Percentiles rank a stretch among this genome's conserved stretches.
These are phyloP conservation scores for Pichia sp. DNA, from an alignment of 1,139 yeast genomes.

Conservation along the genomic window DNA sequence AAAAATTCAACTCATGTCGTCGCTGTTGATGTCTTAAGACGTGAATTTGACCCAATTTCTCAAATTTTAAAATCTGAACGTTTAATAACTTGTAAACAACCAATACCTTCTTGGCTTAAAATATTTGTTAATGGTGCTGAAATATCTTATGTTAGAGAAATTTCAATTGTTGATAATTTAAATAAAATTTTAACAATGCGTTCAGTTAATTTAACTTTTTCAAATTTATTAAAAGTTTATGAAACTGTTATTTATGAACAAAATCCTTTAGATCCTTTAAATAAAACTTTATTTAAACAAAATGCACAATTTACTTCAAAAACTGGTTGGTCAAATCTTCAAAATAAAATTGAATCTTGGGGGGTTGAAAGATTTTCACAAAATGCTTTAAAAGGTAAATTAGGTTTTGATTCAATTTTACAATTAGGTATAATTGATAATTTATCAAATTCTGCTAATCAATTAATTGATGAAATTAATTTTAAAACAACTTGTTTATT, in stretches of 20 bases:
- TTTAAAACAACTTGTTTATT: constrained; percentile 24
- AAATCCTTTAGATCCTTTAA: constrained; percentile 43
- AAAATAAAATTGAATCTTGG: constrained; percentile 89
- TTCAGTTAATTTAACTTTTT: constrained; percentile 83
- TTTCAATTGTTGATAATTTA: constrained; percentile 72
- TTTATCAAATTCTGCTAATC: constrained; percentile 18
- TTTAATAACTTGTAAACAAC: constrained; percentile 81
- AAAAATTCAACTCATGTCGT: constrained; percentile 90
- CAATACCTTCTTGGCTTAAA: constrained; percentile 78
- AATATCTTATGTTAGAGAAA: constrained; percentile 78
- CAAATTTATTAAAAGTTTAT: constrained; percentile 66
- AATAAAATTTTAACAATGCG: constrained; percentile 65
- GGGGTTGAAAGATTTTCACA: constrained; percentile 81
- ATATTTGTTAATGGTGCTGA: constrained; percentile 69
- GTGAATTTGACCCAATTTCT: constrained; percentile 55
- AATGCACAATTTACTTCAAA: constrained; percentile 86
- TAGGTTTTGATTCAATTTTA: constrained; percentile 79
- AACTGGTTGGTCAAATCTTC: constrained; percentile 59
- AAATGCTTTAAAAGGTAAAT: constrained; percentile 74
- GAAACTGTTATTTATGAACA: constrained; percentile 82
- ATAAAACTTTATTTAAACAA: constrained; percentile 64
- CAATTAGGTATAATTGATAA: constrained; percentile 22
- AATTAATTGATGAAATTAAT: constrained; percentile 34
- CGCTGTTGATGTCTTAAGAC: constrained; percentile 78
- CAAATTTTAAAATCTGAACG: constrained; percentile 73